Evolutionary conservation across 83 land plant species (phyloP), one percentile per base, ranked within the genome.

Genomic region (Isoetes engelmannii): DNA sequence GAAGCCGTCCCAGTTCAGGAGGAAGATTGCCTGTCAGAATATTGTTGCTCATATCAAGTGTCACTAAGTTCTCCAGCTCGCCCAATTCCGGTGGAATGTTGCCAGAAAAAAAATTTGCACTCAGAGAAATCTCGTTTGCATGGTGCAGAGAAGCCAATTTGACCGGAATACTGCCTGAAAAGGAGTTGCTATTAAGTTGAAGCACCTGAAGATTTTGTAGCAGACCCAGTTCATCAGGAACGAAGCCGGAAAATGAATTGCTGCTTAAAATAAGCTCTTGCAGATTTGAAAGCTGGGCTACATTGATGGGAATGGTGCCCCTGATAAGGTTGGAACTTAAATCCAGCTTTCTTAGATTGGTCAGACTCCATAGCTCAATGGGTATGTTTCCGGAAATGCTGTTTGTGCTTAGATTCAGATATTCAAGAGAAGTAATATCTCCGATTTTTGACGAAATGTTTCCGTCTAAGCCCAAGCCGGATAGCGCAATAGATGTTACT

Each of bases 41-140:
- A 69, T 75, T 75, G 45, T 13, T 49, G 45, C 78, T 61, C 45
- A 78, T 37, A 51, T 74, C 75, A 57, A 78, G 60, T n/a, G 37
- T 68, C 44, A 48, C 37, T 5, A 75, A 12, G 9, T 20, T 28
- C 28, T 17, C 55, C 12, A 69, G 56, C 18, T 42, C 19, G 5
- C 66, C 73, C 10, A 68, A 15, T 41, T 58, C 65, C 18, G 51
- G 9, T 4, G 77, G 66, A 3, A 75, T 45, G 19, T 3, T 20
- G 47, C 81, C 83, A 20, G 65, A 57, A 47, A 65, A 41, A 4
- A 48, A 47, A 82, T 50, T 77, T 10, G 77, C 80, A 8, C 73
- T 76, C 65, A 77, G 61, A 20, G 70, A 57, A 7, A 76, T 57
- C 10, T 68, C 57, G 56, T 54, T 57, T 15, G 71, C 44, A 45